Evolutionary conservation across 2,329 filamentous ascomycete species (phyloP), one percentile per base, ranked within the genome.

Genomic region (Botryotinia convoluta): DNA sequence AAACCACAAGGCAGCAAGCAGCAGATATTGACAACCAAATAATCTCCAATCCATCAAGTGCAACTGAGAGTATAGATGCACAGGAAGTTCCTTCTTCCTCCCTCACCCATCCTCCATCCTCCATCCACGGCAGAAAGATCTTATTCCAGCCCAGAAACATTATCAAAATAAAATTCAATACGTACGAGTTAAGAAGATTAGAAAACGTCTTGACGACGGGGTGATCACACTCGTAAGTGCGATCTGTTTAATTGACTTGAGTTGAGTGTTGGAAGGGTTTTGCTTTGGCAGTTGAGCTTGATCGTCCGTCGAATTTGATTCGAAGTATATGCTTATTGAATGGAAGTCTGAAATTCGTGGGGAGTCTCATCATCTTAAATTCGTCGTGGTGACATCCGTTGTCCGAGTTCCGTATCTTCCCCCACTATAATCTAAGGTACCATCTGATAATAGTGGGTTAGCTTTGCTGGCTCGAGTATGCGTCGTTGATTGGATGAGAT

Each of bases 101-200:
- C n/a, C 51, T 54, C n/a, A 4, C 14, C n/a, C 26, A 54, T 4
- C 18, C 44, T 35, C 44, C 20, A n/a, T n/a, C n/a, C n/a, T 12
- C 14, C 12, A 54, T 29, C 14, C 51, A 8, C n/a, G 26, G 14
- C 14, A 51, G 62, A 68, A 72, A 37, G 67, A 63, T 39, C 65
- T 1, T 14, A 4, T 29, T 10, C 16, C n/a, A 32, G 16, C 6
- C 22, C 26, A 4, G 22, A 57, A 14, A 44, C 9, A 42, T 10
- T 7, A 54, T 39, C n/a, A 18, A 18, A 48, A 67, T n/a, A 6
- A 42, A 20, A 37, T 37, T 8, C 39, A 22, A 42, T 86, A 75
- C 94, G 84, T 89, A 97, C 95, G 94, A 97, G 90, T 96, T 96
- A 80, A 98, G 92, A 81, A 97, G 92, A 87, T 97, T 98, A 88